phyloP scores from a whole-genome alignment of 202 grass and related monocot species.

The Dendrocalamus latiflorus region DNA sequence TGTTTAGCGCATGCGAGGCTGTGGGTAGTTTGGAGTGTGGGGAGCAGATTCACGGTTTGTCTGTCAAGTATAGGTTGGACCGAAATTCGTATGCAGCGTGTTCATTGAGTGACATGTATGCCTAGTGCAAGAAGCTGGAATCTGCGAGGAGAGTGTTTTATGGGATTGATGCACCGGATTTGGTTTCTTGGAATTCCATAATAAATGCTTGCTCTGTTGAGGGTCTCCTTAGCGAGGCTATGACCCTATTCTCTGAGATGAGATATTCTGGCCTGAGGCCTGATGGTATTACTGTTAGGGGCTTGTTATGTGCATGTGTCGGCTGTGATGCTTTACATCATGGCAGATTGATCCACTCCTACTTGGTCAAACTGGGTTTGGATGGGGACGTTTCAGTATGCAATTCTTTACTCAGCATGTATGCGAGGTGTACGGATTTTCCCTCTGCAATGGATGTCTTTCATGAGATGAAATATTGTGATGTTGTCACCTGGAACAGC shows the following conservation, averaged over 20 bases:
- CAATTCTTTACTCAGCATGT: slow-evolving; percentile 69
- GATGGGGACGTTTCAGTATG: too few relatives aligned
- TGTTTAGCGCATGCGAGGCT: slow-evolving; percentile 48
- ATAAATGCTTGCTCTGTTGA: too few relatives aligned
- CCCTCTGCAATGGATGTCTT: slow-evolving; percentile 51
- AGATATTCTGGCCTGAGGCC: too few relatives aligned
- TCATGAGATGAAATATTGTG: slow-evolving; percentile 35
- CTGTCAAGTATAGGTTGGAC: slow-evolving; percentile 51
- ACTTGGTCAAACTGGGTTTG: too few relatives aligned
- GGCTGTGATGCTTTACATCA: too few relatives aligned
- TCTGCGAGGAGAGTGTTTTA: slow-evolving; percentile 34
- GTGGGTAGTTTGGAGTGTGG: slow-evolving; percentile 25
- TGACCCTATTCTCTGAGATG: too few relatives aligned
- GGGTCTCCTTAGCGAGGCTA: too few relatives aligned
- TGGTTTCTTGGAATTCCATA: too few relatives aligned
- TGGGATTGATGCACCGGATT: too few relatives aligned
- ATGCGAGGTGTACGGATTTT: slow-evolving; percentile 57
- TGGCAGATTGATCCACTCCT: too few relatives aligned
- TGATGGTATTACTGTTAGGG: too few relatives aligned
- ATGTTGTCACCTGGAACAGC: slow-evolving; percentile 64
- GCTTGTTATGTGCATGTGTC: too few relatives aligned
- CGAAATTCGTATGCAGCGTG: slow-evolving; percentile 47
- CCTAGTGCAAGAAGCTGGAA: slow-evolving; percentile 46
- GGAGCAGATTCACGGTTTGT: slow-evolving; percentile 53
- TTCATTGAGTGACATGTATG: slow-evolving; percentile 75